Evolutionary conservation across 108 stramenopile genomes (phyloP), one percentile per base, ranked within the genome.

Genomic region (Skeletonema tropicum): DNA sequence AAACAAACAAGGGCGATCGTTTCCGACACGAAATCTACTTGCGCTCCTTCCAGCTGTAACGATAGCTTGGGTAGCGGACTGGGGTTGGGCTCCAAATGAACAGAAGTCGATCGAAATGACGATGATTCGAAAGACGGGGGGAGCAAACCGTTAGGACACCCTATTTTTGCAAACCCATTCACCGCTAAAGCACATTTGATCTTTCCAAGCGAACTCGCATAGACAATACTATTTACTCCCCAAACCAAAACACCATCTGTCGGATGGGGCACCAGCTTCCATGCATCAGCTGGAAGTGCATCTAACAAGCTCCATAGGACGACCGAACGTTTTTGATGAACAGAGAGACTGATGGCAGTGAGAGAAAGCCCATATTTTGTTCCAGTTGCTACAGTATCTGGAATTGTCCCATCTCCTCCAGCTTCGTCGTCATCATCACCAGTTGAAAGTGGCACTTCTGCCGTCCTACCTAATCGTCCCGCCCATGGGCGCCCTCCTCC

Each of bases 161-260:
- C 84, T 35, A 92, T 66, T 58, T 63, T 73, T 5, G 87, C 92
- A 85, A 89, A 96, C 17, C 95, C 95, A 76, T 96, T 96, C 49
- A 83, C 82, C 14, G 92, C 95, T 48, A 92, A 61, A 26, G 82
- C 83, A 49, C 89, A 80, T 60, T 82, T 68, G 48, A 96, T 76
- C 45, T 84, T 83, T 5, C 95, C 95, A 23, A 84, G 84, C 67
- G 83, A 83, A 42, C 73, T 60, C 9, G 93, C 75, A 60, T 83
- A 79, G n/a, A 88, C 66, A 48, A 96, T 52, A 9, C 86, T 80
- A 67, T 93, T 96, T 29, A 79, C 83, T 23, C 90, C 90, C 64
- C 88, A 75, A 14, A 93, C 90, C 39, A 96, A 36, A 42, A 77
- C 75, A 26, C 82, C 81, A n/a, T 70, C 82, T 36, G 64, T 60